Percentiles rank a stretch among this genome's conserved stretches.
Conservation (phyloP, 495 filamentous ascomycete species). For the Hypomontagnella submonticulosa region DNA sequence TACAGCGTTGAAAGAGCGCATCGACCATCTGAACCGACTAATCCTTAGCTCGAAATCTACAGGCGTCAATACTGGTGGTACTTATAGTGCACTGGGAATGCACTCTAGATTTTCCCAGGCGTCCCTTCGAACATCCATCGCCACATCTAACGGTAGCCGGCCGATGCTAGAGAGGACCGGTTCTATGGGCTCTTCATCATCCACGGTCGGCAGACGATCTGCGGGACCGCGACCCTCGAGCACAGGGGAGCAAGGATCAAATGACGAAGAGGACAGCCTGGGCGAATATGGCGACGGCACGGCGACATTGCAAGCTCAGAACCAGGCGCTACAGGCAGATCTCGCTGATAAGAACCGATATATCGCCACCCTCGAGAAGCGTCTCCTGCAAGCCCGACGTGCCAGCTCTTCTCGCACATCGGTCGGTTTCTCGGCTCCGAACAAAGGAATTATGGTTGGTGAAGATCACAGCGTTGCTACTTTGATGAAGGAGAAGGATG, state of each 20-base stretch:
- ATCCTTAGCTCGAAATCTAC: slow-evolving; percentile 95
- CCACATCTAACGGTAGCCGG: slow-evolving; percentile 72
- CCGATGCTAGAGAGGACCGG: slow-evolving; percentile 68
- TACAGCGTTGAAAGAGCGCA: slow-evolving; percentile 95
- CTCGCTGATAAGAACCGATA: slow-evolving; percentile 95
- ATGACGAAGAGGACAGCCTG: slow-evolving; percentile 78
- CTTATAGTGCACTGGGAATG: slow-evolving; percentile 76
- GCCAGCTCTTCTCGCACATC: slow-evolving; percentile 90
- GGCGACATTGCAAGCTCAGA: slow-evolving; percentile 81
- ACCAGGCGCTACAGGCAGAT: slow-evolving; percentile 90
- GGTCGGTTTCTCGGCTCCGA: slow-evolving; percentile 66
- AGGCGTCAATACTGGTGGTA: slow-evolving; percentile 84
- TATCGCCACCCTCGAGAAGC: slow-evolving; percentile 90
- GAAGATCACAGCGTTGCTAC: slow-evolving; percentile 75
- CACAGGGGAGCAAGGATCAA: slow-evolving; percentile 49
- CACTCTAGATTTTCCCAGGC: slow-evolving; percentile 71
- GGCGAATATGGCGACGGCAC: slow-evolving; percentile 88
- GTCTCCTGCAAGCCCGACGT: slow-evolving; percentile 88
- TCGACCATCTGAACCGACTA: slow-evolving; percentile 95
- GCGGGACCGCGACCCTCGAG: slow-evolving; percentile 57
- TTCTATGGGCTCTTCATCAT: slow-evolving; percentile 72
- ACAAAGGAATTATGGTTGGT: slow-evolving; percentile 69
- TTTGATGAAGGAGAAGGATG: slow-evolving; percentile 87
- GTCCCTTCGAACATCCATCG: slow-evolving; percentile 74
- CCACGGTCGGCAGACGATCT: slow-evolving; percentile 63